A percentile compares a stretch with the other conserved stretches of the same genome.
Evolutionary conservation across 2,329 filamentous ascomycete species (phyloP).

Genomic region (Didymella glomerata): DNA sequence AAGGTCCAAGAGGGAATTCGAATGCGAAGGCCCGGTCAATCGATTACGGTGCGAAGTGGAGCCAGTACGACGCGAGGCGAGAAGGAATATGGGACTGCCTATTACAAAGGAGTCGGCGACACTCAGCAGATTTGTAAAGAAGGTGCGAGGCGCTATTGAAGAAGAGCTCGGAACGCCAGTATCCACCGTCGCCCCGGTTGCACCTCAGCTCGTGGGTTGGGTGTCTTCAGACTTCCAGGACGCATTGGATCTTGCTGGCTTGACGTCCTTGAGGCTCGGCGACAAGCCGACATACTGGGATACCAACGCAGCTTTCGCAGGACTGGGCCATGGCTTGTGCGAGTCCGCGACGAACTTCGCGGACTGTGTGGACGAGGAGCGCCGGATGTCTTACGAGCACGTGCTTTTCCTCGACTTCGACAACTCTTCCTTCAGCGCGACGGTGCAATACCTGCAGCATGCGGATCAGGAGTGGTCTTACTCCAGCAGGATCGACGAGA

Average conservation of each 20-base stretch:
- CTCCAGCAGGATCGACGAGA: slow-evolving; percentile 18
- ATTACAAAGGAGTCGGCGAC: slow-evolving; percentile 26
- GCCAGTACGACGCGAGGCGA: slow-evolving; percentile 16
- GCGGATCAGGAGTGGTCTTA: slow-evolving; percentile 19
- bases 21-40: slow-evolving; percentile 17
- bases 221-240: slow-evolving; percentile 27
- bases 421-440: slow-evolving; percentile 36
- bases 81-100: slow-evolving; percentile 24
- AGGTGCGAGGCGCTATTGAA: slow-evolving; percentile 28
- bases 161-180: slow-evolving; percentile 24
- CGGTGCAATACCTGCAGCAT: slow-evolving; percentile 25
- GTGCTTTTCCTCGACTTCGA: slow-evolving; percentile 41
- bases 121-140: slow-evolving; percentile 29
- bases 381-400: slow-evolving; percentile 20
- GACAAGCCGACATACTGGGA: slow-evolving; percentile 24
- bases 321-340: slow-evolving; percentile 29
- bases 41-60: slow-evolving; percentile 15
- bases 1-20: slow-evolving; percentile 10
- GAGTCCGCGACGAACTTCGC: slow-evolving; percentile 14
- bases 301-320: slow-evolving; percentile 34
- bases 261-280: slow-evolving; percentile 20
- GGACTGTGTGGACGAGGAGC: slow-evolving; percentile 20
- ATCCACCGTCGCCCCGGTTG: slow-evolving; percentile 28
- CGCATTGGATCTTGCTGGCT: slow-evolving; percentile 28
- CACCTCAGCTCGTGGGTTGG: slow-evolving; percentile 25